These are phyloP conservation scores for Aspergillus floridensis DNA, from an alignment of 2,329 filamentous ascomycete species.

Conservation along the genomic window DNA sequence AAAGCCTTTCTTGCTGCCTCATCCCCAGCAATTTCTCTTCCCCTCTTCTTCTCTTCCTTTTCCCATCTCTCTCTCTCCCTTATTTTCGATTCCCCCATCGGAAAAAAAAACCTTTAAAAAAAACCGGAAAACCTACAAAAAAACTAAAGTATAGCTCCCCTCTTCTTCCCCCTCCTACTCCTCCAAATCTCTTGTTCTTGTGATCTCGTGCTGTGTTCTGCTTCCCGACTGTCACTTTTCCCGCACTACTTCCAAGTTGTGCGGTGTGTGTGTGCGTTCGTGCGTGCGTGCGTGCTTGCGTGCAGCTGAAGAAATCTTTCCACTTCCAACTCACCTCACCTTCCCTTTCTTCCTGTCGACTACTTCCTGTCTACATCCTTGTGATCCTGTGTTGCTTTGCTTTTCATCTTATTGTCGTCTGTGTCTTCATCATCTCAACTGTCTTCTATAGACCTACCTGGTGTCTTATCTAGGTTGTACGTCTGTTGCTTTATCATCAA, in stretches of 20 bases:
- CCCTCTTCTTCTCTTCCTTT: constrained; percentile 26
- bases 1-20: constrained; percentile 28
- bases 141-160: constrained; percentile 33
- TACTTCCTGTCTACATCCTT: constrained; percentile 9
- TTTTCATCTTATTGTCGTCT: constrained; percentile 8
- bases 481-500: constrained; percentile 8
- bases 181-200: not conserved
- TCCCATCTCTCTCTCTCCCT: constrained; percentile 22
- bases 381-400: constrained; percentile 14
- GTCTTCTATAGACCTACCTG: not conserved
- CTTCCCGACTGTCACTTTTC: constrained; percentile 8
- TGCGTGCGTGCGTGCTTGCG: constrained; percentile 24
- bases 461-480: constrained; percentile 13
- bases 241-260: constrained; percentile 25
- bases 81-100: constrained; percentile 31
- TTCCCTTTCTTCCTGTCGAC: constrained; percentile 4
- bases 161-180: constrained; percentile 2
- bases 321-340: not conserved
- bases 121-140: constrained; percentile 40
- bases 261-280: constrained; percentile 30
- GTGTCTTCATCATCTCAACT: constrained; percentile 4
- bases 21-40: constrained; percentile 20
- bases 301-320: constrained; percentile 11
- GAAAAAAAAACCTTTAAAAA: constrained; percentile 32
- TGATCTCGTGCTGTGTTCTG: not conserved